Evolutionary conservation across 2,329 filamentous ascomycete genomes (phyloP).

Genomic region (Alternaria viburni): DNA sequence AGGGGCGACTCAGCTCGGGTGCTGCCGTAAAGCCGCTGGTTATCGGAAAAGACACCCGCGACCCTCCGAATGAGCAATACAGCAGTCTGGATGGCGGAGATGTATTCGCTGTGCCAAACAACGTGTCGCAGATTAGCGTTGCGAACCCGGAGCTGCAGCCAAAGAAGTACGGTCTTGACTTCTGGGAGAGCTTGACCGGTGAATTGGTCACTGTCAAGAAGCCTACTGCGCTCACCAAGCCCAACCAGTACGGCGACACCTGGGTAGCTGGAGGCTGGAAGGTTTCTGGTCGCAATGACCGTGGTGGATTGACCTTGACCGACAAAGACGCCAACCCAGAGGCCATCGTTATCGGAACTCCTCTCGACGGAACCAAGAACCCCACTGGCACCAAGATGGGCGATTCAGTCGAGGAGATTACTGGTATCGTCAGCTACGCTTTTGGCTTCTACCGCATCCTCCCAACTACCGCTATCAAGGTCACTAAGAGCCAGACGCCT

Average conservation of each 20-base stretch:
- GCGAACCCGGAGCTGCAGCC: constrained; percentile 68
- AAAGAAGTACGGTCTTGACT: constrained; percentile 69
- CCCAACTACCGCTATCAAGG: constrained; percentile 64
- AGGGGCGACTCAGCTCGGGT: constrained; percentile 60
- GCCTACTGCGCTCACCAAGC: constrained; percentile 64
- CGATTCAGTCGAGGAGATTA: constrained; percentile 69
- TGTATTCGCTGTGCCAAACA: constrained; percentile 70
- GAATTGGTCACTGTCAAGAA: constrained; percentile 69
- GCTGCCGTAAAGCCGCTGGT: constrained; percentile 64
- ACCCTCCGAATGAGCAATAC: constrained; percentile 67
- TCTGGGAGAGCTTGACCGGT: constrained; percentile 73
- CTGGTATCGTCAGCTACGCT: constrained; percentile 69
- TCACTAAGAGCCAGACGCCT: constrained; percentile 55
- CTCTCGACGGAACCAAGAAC: constrained; percentile 70
- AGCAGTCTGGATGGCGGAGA: constrained; percentile 69
- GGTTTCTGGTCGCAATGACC: constrained; percentile 66
- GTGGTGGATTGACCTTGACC: constrained; percentile 69
- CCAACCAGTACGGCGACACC: constrained; percentile 70
- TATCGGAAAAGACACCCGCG: constrained; percentile 63
- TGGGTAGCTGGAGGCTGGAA: constrained; percentile 73
- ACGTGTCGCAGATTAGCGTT: constrained; percentile 62
- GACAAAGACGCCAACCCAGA: constrained; percentile 71
- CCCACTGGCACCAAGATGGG: constrained; percentile 67
- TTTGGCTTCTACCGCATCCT: constrained; percentile 75
- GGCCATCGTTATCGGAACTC: constrained; percentile 68